Percentiles rank a stretch among this genome's conserved stretches.
Evolutionary conservation across 192 early-diverging fungal species (phyloP).

Genomic region (Glomus cerebriforme): DNA sequence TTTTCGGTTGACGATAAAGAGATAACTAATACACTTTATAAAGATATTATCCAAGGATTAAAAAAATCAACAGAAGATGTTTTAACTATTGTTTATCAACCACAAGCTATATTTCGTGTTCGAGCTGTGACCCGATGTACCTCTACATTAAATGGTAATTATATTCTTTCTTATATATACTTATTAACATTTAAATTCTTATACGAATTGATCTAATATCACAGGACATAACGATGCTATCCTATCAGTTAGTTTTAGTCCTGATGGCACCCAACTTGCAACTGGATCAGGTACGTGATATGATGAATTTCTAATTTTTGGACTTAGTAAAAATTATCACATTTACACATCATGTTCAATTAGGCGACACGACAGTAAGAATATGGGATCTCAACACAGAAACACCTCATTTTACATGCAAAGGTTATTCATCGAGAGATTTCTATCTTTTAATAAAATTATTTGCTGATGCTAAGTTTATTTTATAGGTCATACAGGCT

Average conservation of each 20-base stretch:
- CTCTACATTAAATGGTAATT: conserved; percentile 72
- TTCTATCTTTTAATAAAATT: neutral
- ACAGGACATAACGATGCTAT: conserved; percentile 92
- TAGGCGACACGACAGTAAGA: conserved; percentile 88
- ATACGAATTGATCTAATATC: neutral
- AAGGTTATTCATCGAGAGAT: conserved; percentile 36
- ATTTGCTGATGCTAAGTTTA: neutral
- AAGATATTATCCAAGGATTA: conserved; percentile 77
- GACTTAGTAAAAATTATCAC: no score
- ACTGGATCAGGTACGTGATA: conserved; percentile 77
- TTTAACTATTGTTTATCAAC: conserved; percentile 90
- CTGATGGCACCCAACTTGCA: conserved; percentile 89
- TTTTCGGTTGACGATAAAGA: conserved; percentile 90
- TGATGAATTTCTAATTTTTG: no score
- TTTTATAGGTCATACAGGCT: conserved; percentile 77
- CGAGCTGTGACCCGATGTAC: conserved; percentile 92
- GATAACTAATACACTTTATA: conserved; percentile 70
- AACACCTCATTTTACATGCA: conserved; percentile 85
- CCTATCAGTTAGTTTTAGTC: conserved; percentile 86
- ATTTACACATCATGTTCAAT: conserved; percentile 6
- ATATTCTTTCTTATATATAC: neutral
- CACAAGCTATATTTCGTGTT: conserved; percentile 95
- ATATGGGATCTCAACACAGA: conserved; percentile 98
- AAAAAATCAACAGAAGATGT: conserved; percentile 85
- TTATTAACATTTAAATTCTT: neutral